These are phyloP conservation scores for Arthrobotrys sinensis DNA, from an alignment of 2,329 filamentous ascomycete genomes.

Conservation along the genomic window DNA sequence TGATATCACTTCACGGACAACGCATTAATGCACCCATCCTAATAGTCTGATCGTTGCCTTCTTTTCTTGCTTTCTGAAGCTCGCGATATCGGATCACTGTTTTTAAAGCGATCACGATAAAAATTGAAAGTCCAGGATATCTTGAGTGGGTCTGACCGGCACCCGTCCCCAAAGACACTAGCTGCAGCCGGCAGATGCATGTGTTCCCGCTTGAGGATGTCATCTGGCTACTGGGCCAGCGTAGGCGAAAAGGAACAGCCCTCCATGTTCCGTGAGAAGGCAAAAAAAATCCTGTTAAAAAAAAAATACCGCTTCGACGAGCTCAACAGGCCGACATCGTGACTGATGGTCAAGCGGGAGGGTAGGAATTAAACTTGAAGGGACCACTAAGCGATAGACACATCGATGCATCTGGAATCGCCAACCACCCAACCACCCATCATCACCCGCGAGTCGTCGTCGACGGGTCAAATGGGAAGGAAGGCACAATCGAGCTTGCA, in stretches of 20 bases:
- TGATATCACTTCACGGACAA: conserved; percentile 56
- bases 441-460: background rate
- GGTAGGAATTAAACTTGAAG: conserved; percentile 11
- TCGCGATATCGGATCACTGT: conserved; percentile 18
- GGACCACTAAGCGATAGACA: conserved; percentile 55
- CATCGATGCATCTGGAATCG: conserved; percentile 33
- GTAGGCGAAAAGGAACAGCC: conserved; percentile 36
- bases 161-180: conserved; percentile 57
- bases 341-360: conserved; percentile 47
- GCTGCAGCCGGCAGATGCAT: conserved; percentile 60
- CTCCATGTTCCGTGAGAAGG: background rate
- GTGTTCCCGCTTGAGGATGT: conserved; percentile 61
- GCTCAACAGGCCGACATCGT: conserved; percentile 46
- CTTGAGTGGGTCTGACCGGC: conserved; percentile 39
- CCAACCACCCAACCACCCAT: conserved; percentile 13
- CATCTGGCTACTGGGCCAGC: conserved; percentile 44
- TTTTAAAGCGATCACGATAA: conserved; percentile 2
- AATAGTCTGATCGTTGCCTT: conserved; percentile 18
- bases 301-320: conserved; percentile 39
- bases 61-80: background rate
- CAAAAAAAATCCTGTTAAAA: conserved; percentile 18
- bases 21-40: conserved; percentile 42
- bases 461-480: conserved; percentile 10
- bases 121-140: conserved; percentile 9
- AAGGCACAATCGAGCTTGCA: conserved; percentile 8